These are phyloP conservation scores for Pythium plurisporium DNA, from an alignment of 352 stramenopile species.

Conservation along the genomic window DNA sequence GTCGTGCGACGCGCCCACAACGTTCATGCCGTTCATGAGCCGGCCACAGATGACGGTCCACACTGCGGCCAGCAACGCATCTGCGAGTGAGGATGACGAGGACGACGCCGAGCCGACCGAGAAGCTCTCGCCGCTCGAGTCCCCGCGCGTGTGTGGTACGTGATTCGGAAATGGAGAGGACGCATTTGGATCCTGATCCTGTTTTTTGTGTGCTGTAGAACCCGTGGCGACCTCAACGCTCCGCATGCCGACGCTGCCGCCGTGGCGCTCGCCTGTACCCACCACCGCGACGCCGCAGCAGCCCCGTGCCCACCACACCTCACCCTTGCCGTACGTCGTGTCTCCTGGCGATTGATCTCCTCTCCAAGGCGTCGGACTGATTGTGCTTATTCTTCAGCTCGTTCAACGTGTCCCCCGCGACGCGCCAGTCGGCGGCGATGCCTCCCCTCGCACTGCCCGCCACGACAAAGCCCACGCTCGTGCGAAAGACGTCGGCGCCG, in stretches of 20 bases:
- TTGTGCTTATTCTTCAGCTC: neutral
- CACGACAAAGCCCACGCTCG: conserved; percentile 35
- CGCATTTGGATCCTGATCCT: neutral
- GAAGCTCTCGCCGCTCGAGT: conserved; percentile 10
- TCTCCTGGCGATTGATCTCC: neutral
- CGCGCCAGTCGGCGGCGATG: neutral
- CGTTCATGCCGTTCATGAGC: conserved; percentile 8
- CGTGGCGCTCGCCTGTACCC: neutral
- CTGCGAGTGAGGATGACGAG: neutral
- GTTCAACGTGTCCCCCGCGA: no score
- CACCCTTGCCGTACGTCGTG: conserved; percentile 13
- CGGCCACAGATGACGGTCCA: neutral
- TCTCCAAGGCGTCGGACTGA: neutral
- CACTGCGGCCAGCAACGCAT: no score
- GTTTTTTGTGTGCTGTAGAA: neutral
- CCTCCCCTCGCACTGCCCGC: conserved; percentile 1
- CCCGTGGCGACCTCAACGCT: neutral
- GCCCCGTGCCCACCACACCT: neutral
- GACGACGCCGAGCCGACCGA: neutral
- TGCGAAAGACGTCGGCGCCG: conserved; percentile 32
- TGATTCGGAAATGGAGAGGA: neutral
- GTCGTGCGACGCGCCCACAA: neutral
- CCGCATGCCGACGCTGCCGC: conserved; percentile 3
- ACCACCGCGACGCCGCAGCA: neutral
- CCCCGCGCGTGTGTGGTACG: conserved; percentile 1